Base-by-base conservation (phyloP, 805 yeast genomes). In the Wickerhamomyces xylosicus region DNA sequence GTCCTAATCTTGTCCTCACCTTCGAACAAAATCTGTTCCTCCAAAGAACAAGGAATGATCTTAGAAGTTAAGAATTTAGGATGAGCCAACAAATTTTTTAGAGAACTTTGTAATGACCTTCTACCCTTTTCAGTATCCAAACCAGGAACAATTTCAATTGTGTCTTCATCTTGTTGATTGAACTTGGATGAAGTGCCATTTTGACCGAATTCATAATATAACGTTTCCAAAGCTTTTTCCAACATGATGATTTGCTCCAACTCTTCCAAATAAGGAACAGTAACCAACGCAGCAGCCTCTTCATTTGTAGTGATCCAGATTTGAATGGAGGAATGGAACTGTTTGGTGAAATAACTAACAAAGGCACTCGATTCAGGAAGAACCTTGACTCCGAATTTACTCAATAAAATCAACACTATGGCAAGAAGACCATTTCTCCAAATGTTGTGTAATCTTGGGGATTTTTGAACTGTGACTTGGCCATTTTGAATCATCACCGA, bases 351-450 rank as follows among this genome's bases (percentile, higher is more conserved):
- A 25, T 74, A 68, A 17, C 71, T 64, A 3, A 79, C 64, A 44
- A 85, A 82, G 34, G 74, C 61, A 42, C 81, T 71, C 7, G 77
- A 61, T 41, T 85, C 92, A 3, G 85, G 77, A 1, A 80, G 47
- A 2, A 81, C 64, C 33, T 74, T 66, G 1, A 69, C 69, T 1
- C 90, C 90, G 42, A 86, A 73, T 36, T 69, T 71, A 20, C 77
- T 67, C 31, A 85, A 53, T 14, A 85, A 58, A 1, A 73, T 63
- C 37, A 85, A 60, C 17, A 82, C 61, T 5, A 85, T 72, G 0
- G 92, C 78, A 22, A 89, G 63, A 15, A 89, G 59, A 1, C 95
- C 95, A 50, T 79, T 77, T n/a, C 77, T 71, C 97, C 97, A 89
- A n/a, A 84, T 63, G 38, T 72, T 69, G 55, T 87, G 90, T 42